Base-by-base conservation (phyloP, 2,329 filamentous ascomycete species). In the Xylaria sp. region DNA sequence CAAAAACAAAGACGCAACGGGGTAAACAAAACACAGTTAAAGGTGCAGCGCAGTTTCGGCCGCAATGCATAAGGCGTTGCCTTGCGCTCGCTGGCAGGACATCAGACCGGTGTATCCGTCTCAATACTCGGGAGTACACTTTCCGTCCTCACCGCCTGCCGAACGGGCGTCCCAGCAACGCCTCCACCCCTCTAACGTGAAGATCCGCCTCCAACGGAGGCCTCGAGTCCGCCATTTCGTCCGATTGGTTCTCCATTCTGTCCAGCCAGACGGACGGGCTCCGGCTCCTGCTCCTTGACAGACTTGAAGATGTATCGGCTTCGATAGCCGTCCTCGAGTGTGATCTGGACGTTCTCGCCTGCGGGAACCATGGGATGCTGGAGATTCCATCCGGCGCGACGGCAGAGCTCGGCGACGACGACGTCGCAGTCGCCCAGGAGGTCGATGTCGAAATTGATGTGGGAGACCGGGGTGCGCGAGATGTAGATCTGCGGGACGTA, bases 401-500 rank as follows among this genome's bases (percentile, higher is more conserved):
- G 83, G 71, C 90, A 93, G 55, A 99, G 82, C 76, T 97, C 93
- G 0, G 88, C 83, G 11, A 97, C 89, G 7, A 97, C 87, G 47
- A 92, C 83, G 71, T 99, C 94, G 75, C 93, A 97, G 72, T 97
- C 91, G 42, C 94, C 94, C n/a, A 97, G 80, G 58, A 99, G 82
- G 72, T 97, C 92, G 66, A 99, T 91, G 74, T 99, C 94, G 68
- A 99, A 97, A 72, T 95, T 91, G 72, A 96, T 90, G 74, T 97
- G 93, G 42, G 80, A 81, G 58, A 96, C 90, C 2, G 91, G 88
- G 77, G 90, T 89, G 66, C 90, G 85, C 16, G 89, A 92, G 67
- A 97, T 91, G 75, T 94, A 96, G 63, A 96, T 90, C 75, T 96
- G 92, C 5, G 92, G 92, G 46, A 96, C 85, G 61, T 90, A 75